Base-by-base conservation (phyloP, 768 basidiomycete genomes). In the Russula foetens region DNA sequence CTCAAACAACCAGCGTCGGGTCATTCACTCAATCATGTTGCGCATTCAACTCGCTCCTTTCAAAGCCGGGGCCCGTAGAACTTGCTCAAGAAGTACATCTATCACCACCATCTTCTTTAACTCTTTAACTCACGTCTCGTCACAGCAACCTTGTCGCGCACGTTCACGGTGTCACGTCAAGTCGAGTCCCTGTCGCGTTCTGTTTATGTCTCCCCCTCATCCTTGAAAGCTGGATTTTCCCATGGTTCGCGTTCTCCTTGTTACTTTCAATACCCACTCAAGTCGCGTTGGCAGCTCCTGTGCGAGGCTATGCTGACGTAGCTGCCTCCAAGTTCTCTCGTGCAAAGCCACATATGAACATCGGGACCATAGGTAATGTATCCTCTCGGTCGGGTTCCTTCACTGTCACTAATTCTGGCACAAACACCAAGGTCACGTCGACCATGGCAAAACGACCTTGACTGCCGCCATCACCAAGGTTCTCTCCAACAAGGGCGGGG, bases 401-500 rank as follows among this genome's bases (percentile, higher is more conserved):
- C 5, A 5, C 47, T 14, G 23, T 47, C 38, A 26, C 43, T 50
- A 5, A 45, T 35, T 39, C 11, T 31, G 35, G 26, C 24, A 9
- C 23, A 17, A 19, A 52, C 35, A 14, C 26, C 15, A 56, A 88
- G 92, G 93, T 62, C 94, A 97, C 69, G 94, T 97, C 71, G 94
- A 97, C 74, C 96, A 98, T 72, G 96, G 96, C 67, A 99, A 99
- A 77, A 99, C 96, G 0, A 99, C 96, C 2, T 78, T 99, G 65
- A 95, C 93, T 15, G 93, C 93, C 44, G 90, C 93, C 60, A 95
- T 96, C 69, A 99, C 97, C 68, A 98, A 91, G 72, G 89, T 94
- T 58, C 82, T 98, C 57, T 77, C 97, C 28, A 78, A 83, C 65
- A 73, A 76, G 47, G 90, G 91, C 60, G 88, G 85, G 56, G 84